These are phyloP conservation scores for Rhodosorus marinus DNA, from an alignment of 23 red algal genomes.

Conservation along the genomic window DNA sequence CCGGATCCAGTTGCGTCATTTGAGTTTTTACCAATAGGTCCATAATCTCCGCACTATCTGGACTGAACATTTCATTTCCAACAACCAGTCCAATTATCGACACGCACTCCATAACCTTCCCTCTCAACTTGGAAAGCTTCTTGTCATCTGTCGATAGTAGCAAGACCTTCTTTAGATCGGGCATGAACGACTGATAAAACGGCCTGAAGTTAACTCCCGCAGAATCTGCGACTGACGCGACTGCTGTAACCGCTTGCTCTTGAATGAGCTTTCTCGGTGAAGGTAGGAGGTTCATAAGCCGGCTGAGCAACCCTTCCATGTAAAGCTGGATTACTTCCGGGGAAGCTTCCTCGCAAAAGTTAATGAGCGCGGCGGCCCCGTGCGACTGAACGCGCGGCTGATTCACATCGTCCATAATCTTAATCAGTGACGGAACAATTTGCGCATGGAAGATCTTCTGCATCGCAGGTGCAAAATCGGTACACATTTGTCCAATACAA, in stretches of 20 bases:
- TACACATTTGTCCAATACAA: slow-evolving; percentile 99
- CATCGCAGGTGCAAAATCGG: slow-evolving; percentile 81
- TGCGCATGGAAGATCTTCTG: slow-evolving; percentile 52
- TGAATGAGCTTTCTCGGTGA: slow-evolving; percentile 47
- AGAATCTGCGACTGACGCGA: slow-evolving; percentile 86
- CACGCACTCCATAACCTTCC: slow-evolving; percentile 97
- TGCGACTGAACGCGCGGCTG: slow-evolving; percentile 86
- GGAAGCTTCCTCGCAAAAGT: slow-evolving; percentile 98
- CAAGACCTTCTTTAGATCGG: slow-evolving; percentile 65
- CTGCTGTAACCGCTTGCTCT: slow-evolving; percentile 90
- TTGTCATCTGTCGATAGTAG: slow-evolving; percentile 34
- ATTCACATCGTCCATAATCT: slow-evolving; percentile 67
- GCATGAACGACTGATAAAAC: slow-evolving; percentile 96
- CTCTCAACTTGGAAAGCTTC: slow-evolving; percentile 44
- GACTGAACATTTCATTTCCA: slow-evolving; percentile 55
- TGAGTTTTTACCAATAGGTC: slow-evolving; percentile 62
- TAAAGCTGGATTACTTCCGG: slow-evolving; percentile 59
- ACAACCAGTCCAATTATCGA: slow-evolving; percentile 87
- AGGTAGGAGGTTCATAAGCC: slow-evolving; percentile 57
- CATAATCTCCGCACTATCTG: slow-evolving; percentile 82
- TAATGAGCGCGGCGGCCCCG: slow-evolving; percentile 90
- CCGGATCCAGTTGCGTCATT: slow-evolving; percentile 22
- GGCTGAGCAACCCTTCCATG: slow-evolving; percentile 52
- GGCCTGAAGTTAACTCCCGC: slow-evolving; percentile 52
- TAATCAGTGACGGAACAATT: slow-evolving; percentile 45